phyloP scores from a whole-genome alignment of 2,329 filamentous ascomycete species.

The Neonectria sp. region DNA sequence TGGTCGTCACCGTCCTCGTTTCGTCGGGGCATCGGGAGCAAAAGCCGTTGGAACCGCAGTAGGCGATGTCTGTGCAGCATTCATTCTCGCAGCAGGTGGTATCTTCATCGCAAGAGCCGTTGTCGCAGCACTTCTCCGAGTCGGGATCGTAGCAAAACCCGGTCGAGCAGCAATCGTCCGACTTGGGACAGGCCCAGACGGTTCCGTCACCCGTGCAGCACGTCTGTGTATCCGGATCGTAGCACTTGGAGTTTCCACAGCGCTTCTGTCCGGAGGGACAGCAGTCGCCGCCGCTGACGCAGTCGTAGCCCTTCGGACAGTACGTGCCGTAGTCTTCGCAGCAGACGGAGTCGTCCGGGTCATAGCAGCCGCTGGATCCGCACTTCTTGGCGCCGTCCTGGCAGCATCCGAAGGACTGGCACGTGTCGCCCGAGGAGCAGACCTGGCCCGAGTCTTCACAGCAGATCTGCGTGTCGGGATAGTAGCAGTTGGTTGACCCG shows the following conservation, averaged over 20 bases:
- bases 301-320: conserved; percentile 14
- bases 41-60: conserved; percentile 5
- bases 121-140: conserved; percentile 6
- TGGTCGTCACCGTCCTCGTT: conserved; percentile 8
- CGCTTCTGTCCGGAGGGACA: conserved; percentile 1
- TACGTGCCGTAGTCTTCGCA: background rate
- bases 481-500: background rate
- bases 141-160: conserved; percentile 7
- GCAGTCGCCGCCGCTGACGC: conserved; percentile 8
- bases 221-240: conserved; percentile 1
- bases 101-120: conserved; percentile 3
- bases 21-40: conserved; percentile 10
- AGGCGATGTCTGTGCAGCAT: conserved; percentile 16
- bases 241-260: conserved; percentile 12
- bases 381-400: background rate
- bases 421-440: background rate
- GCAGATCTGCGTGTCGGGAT: background rate
- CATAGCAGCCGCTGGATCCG: conserved; percentile 3
- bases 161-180: background rate
- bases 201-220: background rate
- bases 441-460: background rate
- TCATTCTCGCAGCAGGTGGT: conserved; percentile 9
- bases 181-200: background rate
- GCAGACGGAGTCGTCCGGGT: background rate
- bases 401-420: conserved; percentile 2